Percentiles rank a stretch among this genome's conserved stretches.
These are phyloP conservation scores for Cordyceps cateniannulata DNA, from an alignment of 2,329 filamentous ascomycete species.

Conservation along the genomic window DNA sequence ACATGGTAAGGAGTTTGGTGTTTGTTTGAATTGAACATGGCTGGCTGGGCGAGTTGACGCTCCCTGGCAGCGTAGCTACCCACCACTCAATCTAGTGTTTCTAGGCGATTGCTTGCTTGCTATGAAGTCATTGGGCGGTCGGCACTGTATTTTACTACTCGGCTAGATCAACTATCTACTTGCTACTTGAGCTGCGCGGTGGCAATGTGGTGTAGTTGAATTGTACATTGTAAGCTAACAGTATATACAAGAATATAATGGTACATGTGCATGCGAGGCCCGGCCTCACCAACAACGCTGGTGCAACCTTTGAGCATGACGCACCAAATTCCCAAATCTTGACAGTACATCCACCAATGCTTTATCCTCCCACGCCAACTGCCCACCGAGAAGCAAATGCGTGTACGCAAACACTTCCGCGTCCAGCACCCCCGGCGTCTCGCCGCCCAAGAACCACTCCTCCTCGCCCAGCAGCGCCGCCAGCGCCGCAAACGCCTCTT, in stretches of 20 bases:
- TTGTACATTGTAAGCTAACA: no score
- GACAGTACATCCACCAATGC: slow-evolving; percentile 51
- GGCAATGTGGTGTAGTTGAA: background rate
- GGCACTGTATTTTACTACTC: background rate
- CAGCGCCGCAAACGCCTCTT: slow-evolving; percentile 41
- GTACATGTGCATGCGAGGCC: background rate
- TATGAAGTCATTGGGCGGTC: background rate
- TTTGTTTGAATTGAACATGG: background rate
- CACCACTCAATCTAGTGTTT: background rate
- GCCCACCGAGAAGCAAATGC: slow-evolving; percentile 65
- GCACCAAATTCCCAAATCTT: slow-evolving; percentile 55
- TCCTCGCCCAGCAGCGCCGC: slow-evolving; percentile 32
- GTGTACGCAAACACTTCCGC: slow-evolving; percentile 88
- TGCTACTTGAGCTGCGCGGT: background rate
- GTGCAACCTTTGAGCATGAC: slow-evolving; percentile 31
- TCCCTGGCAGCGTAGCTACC: background rate
- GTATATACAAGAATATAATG: background rate
- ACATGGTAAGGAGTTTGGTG: slow-evolving; percentile 6
- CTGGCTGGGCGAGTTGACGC: background rate
- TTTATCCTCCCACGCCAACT: slow-evolving; percentile 57
- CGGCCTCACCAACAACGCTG: slow-evolving; percentile 22
- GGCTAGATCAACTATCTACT: background rate
- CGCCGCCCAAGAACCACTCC: slow-evolving; percentile 44
- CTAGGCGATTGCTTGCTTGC: background rate
- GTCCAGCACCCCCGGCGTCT: slow-evolving; percentile 68